A percentile compares a stretch with the other conserved stretches of the same genome.
These are phyloP conservation scores for Blastobotrys ciferrii DNA, from an alignment of 1,139 yeast species.

Conservation along the genomic window DNA sequence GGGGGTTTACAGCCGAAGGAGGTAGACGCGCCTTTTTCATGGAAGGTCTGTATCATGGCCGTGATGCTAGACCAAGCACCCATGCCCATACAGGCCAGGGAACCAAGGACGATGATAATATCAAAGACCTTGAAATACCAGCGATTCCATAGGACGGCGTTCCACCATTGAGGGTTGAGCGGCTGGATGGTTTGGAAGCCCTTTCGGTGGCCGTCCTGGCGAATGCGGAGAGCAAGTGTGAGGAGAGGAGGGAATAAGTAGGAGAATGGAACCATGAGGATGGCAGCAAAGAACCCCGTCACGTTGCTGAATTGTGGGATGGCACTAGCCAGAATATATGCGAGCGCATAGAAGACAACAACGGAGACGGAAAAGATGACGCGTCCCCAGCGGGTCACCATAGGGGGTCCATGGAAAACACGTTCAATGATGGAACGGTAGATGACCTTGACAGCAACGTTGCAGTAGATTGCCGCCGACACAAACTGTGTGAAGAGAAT, in stretches of 20 bases:
- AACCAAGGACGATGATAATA: slow-evolving; percentile 2
- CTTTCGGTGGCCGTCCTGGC: slow-evolving; percentile 33
- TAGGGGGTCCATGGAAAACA: slow-evolving; percentile 35
- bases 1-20: slow-evolving; percentile 12
- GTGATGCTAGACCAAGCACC: slow-evolving; percentile 33
- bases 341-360: slow-evolving; percentile 43
- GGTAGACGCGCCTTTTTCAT: slow-evolving; percentile 7
- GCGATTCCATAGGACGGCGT: neutral
- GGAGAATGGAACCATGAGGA: slow-evolving; percentile 46
- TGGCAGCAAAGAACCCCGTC: slow-evolving; percentile 50
- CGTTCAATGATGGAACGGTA: slow-evolving; percentile 40
- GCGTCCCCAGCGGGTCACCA: slow-evolving; percentile 37
- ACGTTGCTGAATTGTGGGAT: slow-evolving; percentile 51
- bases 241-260: slow-evolving; percentile 46
- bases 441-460: slow-evolving; percentile 44
- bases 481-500: slow-evolving; percentile 41
- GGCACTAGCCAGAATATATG: slow-evolving; percentile 49
- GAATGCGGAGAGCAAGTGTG: slow-evolving; percentile 38
- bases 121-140: slow-evolving; percentile 5
- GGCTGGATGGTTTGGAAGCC: neutral
- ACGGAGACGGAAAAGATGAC: slow-evolving; percentile 39
- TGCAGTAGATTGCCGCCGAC: slow-evolving; percentile 46
- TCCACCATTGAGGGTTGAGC: slow-evolving; percentile 1
- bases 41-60: slow-evolving; percentile 10
- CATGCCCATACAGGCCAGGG: slow-evolving; percentile 65